phyloP scores from a whole-genome alignment of 2,329 filamentous ascomycete genomes.

The Didymella keratinophila region DNA sequence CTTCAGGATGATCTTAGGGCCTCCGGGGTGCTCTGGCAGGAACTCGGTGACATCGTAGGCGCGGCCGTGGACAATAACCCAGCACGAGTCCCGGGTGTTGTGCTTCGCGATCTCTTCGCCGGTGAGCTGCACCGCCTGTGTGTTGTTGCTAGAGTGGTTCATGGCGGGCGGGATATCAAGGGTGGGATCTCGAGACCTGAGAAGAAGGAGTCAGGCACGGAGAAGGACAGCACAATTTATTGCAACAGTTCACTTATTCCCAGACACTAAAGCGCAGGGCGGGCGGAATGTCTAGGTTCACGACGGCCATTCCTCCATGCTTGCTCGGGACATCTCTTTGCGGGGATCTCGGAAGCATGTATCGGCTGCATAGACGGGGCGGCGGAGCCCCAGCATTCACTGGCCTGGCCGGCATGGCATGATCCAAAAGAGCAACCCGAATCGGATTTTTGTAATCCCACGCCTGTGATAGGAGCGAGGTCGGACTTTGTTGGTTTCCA shows the following conservation, averaged over 20 bases:
- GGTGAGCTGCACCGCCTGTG: constrained; percentile 54
- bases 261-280: constrained; percentile 30
- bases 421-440: constrained; percentile 26
- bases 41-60: constrained; percentile 75
- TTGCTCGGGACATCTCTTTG: constrained; percentile 45
- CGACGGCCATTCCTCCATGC: constrained; percentile 37
- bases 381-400: constrained; percentile 10
- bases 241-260: constrained; percentile 22
- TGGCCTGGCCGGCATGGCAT: constrained; percentile 8
- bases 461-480: constrained; percentile 18
- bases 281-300: constrained; percentile 41
- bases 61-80: constrained; percentile 73
- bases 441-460: constrained; percentile 27
- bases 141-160: constrained; percentile 55
- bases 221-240: constrained; percentile 16
- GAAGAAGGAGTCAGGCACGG: constrained; percentile 8
- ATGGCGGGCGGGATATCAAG: constrained; percentile 40
- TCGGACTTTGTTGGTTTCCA: no score
- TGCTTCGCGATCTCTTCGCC: constrained; percentile 70
- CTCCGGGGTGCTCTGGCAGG: constrained; percentile 69
- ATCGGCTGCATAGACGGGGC: constrained; percentile 17
- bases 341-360: constrained; percentile 25
- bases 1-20: constrained; percentile 91
- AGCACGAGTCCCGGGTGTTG: constrained; percentile 78
- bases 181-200: constrained; percentile 1